Evolutionary conservation across 495 filamentous ascomycete species (phyloP), one percentile per base, ranked within the genome.

Genomic region (Penicillium lividum): DNA sequence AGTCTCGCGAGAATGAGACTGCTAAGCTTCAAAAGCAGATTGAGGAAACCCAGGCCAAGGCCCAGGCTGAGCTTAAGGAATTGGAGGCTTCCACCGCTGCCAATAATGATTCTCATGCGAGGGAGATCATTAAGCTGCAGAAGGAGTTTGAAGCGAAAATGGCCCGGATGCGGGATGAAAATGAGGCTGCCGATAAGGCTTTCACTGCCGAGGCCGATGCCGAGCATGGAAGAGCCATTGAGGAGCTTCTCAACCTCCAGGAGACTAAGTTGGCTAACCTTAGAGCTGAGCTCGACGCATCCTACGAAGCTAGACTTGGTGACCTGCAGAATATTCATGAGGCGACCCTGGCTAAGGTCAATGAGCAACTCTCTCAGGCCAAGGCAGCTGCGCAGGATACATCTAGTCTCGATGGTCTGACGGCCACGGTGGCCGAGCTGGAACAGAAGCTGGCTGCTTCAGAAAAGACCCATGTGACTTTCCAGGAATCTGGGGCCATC

Each of bases 241-340:
- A 80, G 58, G 70, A 74, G 53, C 72, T 80, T n/a, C 70, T 80
- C 56, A 77, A 67, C 5, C 61, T 73, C n/a, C 71, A 77, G 11
- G 77, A 80, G 18, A 59, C 68, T 16, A 80, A 80, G 61, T 30
- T 78, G 2, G 67, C 73, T 13, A 61, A 60, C 33, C 54, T 80
- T 16, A 67, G 65, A 15, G 65, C 67, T 15, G 68, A 80, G n/a
- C 62, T 78, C 33, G 75, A 78, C 45, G 54, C 65, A 29, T 65
- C 74, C 1, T 68, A 77, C 60, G 66, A 72, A 54, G 61, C 65
- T 42, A 76, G 75, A 61, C 54, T 79, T 7, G 70, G 68, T 7
- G 72, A 74, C 6, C 66, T 80, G n/a, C 68, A 73, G 54, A 69
- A 73, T 40, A 56, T 72, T 1, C 77, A 80, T 57, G 69, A 77